Base-by-base conservation (phyloP, 805 yeast genomes). In the Kodamaea neixiangensis region DNA sequence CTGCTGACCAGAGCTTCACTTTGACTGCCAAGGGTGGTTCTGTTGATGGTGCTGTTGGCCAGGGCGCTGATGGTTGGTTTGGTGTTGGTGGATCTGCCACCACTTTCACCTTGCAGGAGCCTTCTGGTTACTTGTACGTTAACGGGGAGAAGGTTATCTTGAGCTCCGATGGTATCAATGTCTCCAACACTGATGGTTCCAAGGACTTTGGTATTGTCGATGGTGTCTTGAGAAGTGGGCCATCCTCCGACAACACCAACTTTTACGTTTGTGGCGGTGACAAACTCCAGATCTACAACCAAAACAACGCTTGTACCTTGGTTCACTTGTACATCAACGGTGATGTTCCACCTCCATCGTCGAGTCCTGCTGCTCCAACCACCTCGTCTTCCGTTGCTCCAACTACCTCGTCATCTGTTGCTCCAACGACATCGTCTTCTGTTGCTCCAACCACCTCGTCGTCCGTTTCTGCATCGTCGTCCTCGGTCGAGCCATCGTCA, bases 1-100 rank as follows among this genome's bases (percentile, higher is more conserved):
- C 57, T 35, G 73, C 72, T 44, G 73, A 68, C 61, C 64, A 65
- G 52, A 52, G 64, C 43, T 63, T 67, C 59, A 47, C 55, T 40
- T 62, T 69, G 46, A 50, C 59, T 33, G 72, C 72, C 22, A 20
- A 39, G n/a, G 72, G 72, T 54, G 57, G 44, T 15, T 50, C 53
- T 41, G 54, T 66, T 54, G 51, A 58, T 49, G 43, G 54, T 37
- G 52, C 58, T 15, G 68, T 67, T 38, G 54, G 58, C 29, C 37
- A 47, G 33, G 49, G 45, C 19, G 41, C 39, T 42, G 55, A 46
- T 44, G 47, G 50, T 9, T 40, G 22, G 43, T 38, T 48, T 46
- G 47, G 35, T 39, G 18, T 44, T 48, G 14, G 47, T 19, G 25
- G 37, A 7, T 47, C 61, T 46, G 63, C 58, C 25, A 38, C 57